These are phyloP conservation scores for Tetracentron sinense DNA, from an alignment of 164 flowering plant genomes.

Conservation along the genomic window DNA sequence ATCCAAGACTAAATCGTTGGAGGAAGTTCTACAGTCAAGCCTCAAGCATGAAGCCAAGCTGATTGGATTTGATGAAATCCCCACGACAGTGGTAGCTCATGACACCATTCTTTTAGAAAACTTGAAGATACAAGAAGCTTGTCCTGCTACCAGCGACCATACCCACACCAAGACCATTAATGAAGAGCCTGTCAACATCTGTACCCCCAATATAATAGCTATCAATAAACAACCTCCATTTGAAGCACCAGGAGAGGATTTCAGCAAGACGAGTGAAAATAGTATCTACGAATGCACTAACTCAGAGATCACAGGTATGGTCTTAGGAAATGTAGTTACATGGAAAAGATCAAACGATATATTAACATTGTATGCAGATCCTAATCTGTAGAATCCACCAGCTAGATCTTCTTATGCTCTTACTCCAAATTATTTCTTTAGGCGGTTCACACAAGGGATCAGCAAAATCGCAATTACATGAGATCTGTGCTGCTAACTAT, in stretches of 20 bases:
- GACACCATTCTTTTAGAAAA: conserved; percentile 16
- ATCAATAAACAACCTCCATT: neutral
- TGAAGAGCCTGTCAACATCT: neutral
- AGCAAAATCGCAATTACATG: conserved; percentile 57
- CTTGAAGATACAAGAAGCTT: conserved; percentile 16
- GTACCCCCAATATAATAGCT: conserved; percentile 8
- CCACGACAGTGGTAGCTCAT: conserved; percentile 17
- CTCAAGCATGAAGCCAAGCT: conserved; percentile 54
- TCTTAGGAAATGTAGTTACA: neutral
- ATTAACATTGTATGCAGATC: neutral
- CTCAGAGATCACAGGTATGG: conserved; percentile 25
- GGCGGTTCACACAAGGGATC: conserved; percentile 27
- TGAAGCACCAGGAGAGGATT: neutral
- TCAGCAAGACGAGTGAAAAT: neutral
- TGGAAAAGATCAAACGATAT: neutral
- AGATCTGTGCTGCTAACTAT: conserved; percentile 58
- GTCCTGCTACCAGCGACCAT: conserved; percentile 1
- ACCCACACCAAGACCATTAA: neutral
- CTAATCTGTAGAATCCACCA: neutral
- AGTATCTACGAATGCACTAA: conserved; percentile 6
- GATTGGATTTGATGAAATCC: conserved; percentile 74
- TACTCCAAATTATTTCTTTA: conserved; percentile 5
- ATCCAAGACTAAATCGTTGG: conserved; percentile 41
- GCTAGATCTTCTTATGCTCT: neutral
- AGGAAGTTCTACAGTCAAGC: conserved; percentile 43